phyloP scores from a whole-genome alignment of 1,284 basidiomycete species.

The Cutaneotrichosporon sp. region DNA sequence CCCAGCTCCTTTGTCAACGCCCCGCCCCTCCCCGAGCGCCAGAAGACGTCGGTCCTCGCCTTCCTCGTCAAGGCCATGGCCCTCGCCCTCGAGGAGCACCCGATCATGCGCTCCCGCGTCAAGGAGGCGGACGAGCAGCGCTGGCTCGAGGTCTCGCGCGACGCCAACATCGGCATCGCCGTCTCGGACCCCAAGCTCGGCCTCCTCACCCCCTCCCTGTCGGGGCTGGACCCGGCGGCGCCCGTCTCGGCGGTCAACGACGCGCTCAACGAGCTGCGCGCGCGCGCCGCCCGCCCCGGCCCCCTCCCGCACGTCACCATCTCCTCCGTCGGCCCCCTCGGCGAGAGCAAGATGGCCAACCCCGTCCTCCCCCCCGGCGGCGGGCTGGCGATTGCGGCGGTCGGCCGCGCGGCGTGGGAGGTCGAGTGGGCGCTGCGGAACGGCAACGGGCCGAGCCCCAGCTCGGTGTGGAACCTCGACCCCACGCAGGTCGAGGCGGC shows the following conservation, averaged over 20 bases:
- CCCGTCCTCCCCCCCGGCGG: constrained; percentile 85
- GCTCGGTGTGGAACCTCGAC: constrained; percentile 63
- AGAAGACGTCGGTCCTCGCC: constrained; percentile 73
- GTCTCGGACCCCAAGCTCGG: constrained; percentile 68
- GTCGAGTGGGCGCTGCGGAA: constrained; percentile 35
- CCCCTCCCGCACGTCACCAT: constrained; percentile 75
- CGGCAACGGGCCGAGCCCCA: constrained; percentile 16
- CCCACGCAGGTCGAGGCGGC: constrained; percentile 58
- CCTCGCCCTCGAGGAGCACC: constrained; percentile 69
- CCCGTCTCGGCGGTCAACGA: constrained; percentile 61
- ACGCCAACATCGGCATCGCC: constrained; percentile 45
- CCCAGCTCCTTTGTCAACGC: constrained; percentile 56
- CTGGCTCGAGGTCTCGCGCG: constrained; percentile 40
- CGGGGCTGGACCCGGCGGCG: constrained; percentile 64
- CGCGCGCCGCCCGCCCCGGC: constrained; percentile 65
- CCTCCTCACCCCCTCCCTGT: constrained; percentile 83
- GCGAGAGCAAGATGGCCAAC: constrained; percentile 67
- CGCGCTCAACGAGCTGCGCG: constrained; percentile 58
- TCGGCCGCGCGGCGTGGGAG: constrained; percentile 77
- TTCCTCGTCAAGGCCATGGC: constrained; percentile 83
- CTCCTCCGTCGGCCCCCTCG: constrained; percentile 82
- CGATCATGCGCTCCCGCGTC: constrained; percentile 44
- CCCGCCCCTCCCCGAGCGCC: constrained; percentile 43
- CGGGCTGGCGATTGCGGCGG: constrained; percentile 85
- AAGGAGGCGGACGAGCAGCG: constrained; percentile 29